Base-by-base conservation (phyloP, 1,284 basidiomycete species). In the Uromyces viciae-fabae region DNA sequence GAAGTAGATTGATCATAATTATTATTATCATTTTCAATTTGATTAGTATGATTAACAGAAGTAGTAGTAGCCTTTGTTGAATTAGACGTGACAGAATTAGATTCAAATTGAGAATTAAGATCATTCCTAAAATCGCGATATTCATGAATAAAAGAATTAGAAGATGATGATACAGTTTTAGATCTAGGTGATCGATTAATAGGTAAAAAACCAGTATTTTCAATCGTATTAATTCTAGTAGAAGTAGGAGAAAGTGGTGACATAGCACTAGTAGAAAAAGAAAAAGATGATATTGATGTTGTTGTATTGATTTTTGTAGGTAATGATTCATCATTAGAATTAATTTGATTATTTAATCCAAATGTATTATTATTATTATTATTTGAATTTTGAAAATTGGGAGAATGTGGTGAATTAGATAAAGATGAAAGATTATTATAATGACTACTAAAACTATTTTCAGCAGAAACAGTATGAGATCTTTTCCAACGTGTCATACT, bases 381-480 rank as follows among this genome's bases (percentile, higher is more conserved):
- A 36, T 25, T 56, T 49, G 46, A 49, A 11, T 49, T 49, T 33
- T 33, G 38, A 33, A 28, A 19, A 43, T 25, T 33, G 28, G 64
- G 36, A 40, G 64, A 68, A n/a, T 40, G 31, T 14, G 17, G 25
- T 46, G 46, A 42, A 33, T 31, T 31, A 7, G 52, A 28, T 19
- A 56, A 17, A 72, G 49, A 36, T 2, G 28, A 25, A 31, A 22
- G 28, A 1, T 31, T 36, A 22, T 19, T 15, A 25, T n/a, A 25
- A 46, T 22, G 31, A 36, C 33, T 56, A 14, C 38, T 43, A 25
- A 17, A 22, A 33, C 72, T 28, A 11, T 56, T 36, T 33, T 75
- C 58, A 4, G 74, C 74, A 15, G 74, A 40, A 28, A 76, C 52
- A 0, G 74, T 76, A 22, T 66, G 58, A 1, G 74, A 76, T 49